Percentiles rank a stretch among this genome's conserved stretches.
These are phyloP conservation scores for Onygenales sp. DNA, from an alignment of 2,329 filamentous ascomycete species.

Conservation along the genomic window DNA sequence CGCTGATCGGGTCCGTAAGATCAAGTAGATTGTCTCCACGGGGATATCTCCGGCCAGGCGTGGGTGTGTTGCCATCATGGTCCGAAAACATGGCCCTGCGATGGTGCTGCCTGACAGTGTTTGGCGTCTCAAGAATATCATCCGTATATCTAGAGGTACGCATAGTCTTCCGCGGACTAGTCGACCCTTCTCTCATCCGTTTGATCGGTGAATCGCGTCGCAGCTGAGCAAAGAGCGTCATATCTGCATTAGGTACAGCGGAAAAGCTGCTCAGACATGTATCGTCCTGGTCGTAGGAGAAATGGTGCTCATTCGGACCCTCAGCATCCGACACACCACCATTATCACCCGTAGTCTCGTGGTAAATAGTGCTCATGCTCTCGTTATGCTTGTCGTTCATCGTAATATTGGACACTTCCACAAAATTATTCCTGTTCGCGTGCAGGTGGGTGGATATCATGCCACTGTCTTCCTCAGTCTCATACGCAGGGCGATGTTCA, in stretches of 20 bases:
- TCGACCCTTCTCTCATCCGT: slow-evolving; percentile 26
- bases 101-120: slow-evolving; percentile 34
- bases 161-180: slow-evolving; percentile 34
- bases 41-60: slow-evolving; percentile 42
- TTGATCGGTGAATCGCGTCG: slow-evolving; percentile 54
- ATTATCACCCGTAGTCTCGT: slow-evolving; percentile 16
- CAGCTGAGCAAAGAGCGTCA: slow-evolving; percentile 72
- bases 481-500: not conserved
- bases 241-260: slow-evolving; percentile 63
- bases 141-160: slow-evolving; percentile 11
- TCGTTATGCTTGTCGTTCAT: slow-evolving; percentile 31
- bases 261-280: slow-evolving; percentile 74
- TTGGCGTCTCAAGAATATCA: slow-evolving; percentile 34
- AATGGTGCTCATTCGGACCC: slow-evolving; percentile 3
- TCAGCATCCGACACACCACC: slow-evolving; percentile 16
- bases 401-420: slow-evolving; percentile 24
- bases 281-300: slow-evolving; percentile 25
- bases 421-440: slow-evolving; percentile 1
- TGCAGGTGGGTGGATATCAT: not conserved
- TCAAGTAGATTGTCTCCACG: slow-evolving; percentile 59
- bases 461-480: not conserved
- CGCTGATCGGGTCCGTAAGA: slow-evolving; percentile 70
- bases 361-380: slow-evolving; percentile 33
- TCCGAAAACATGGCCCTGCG: not conserved
- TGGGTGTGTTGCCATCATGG: slow-evolving; percentile 30